phyloP scores from a whole-genome alignment of 2,329 filamentous ascomycete genomes.

The Aotearoamyces nothofagi region DNA sequence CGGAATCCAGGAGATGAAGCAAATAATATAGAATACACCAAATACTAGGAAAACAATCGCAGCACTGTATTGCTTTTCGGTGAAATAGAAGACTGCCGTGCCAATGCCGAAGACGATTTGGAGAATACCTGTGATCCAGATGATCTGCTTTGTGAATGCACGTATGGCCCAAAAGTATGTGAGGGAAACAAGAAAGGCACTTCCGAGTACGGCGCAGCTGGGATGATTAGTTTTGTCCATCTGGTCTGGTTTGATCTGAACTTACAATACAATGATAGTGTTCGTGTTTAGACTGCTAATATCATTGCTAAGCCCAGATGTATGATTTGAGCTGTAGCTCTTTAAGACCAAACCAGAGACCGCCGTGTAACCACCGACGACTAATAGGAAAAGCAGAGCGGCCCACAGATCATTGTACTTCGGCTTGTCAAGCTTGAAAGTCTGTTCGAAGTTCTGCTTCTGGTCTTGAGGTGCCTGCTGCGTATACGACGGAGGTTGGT shows the following conservation, averaged over 20 bases:
- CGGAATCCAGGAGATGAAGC: conserved; percentile 78
- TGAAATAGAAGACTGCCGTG: conserved; percentile 77
- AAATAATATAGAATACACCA: conserved; percentile 62
- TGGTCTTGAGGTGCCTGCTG: conserved; percentile 13
- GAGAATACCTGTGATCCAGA: conserved; percentile 82
- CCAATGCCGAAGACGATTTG: conserved; percentile 76
- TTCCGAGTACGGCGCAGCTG: conserved; percentile 51
- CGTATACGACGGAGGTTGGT: conserved; percentile 5
- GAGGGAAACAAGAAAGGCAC: conserved; percentile 62
- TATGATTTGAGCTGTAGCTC: conserved; percentile 52
- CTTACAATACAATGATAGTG: conserved; percentile 64
- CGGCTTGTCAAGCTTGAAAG: conserved; percentile 69
- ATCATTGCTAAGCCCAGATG: no score
- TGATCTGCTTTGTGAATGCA: conserved; percentile 74
- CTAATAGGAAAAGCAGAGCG: conserved; percentile 58
- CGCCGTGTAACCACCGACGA: conserved; percentile 58
- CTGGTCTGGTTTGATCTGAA: no score
- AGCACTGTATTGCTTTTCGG: conserved; percentile 60
- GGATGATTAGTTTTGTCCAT: no score
- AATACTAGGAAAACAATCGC: conserved; percentile 83
- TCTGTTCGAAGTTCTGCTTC: conserved; percentile 50
- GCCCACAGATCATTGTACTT: conserved; percentile 90
- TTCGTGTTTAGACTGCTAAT: conserved; percentile 66
- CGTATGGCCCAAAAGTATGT: conserved; percentile 64
- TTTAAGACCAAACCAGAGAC: conserved; percentile 64